Evolutionary conservation across 305 asterid genomes (phyloP).

Genomic region (Stenogyne calaminthoides): DNA sequence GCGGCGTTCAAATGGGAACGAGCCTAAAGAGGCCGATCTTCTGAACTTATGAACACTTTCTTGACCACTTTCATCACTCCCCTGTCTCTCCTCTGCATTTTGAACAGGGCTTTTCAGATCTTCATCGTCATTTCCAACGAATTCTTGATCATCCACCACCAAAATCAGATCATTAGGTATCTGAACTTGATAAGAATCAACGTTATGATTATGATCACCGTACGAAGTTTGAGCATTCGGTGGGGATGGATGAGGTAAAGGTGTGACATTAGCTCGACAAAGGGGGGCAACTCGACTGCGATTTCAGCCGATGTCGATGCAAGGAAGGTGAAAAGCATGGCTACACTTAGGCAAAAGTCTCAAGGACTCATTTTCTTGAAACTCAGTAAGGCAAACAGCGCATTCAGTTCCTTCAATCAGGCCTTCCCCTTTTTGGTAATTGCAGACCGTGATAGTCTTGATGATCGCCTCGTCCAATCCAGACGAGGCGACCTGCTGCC

Average conservation of each 20-base stretch:
- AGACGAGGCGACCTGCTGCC: slow-evolving; percentile 22
- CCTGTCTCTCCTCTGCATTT: neutral
- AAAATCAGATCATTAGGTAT: slow-evolving; percentile 40
- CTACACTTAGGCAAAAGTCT: slow-evolving; percentile 60
- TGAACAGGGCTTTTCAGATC: neutral
- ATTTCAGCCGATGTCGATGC: slow-evolving; percentile 68
- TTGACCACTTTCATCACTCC: neutral
- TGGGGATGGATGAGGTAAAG: neutral
- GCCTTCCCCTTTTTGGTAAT: slow-evolving; percentile 41
- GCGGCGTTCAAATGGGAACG: slow-evolving; percentile 28
- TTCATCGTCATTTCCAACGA: neutral
- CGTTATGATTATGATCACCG: neutral
- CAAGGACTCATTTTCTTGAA: slow-evolving; percentile 51
- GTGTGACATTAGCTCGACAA: slow-evolving; percentile 49
- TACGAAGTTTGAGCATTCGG: slow-evolving; percentile 22
- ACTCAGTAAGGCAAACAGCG: slow-evolving; percentile 61
- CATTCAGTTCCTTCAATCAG: slow-evolving; percentile 51
- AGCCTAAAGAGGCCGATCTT: slow-evolving; percentile 46
- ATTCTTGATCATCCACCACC: slow-evolving; percentile 41
- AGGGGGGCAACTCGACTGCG: slow-evolving; percentile 64
- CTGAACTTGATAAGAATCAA: slow-evolving; percentile 27
- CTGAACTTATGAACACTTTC: slow-evolving; percentile 16
- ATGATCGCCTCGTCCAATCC: slow-evolving; percentile 60
- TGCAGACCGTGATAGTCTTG: slow-evolving; percentile 42
- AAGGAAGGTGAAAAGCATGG: slow-evolving; percentile 68